Conservation (phyloP, 2,329 filamentous ascomycete species). For the Drechslerella dactyloides region DNA sequence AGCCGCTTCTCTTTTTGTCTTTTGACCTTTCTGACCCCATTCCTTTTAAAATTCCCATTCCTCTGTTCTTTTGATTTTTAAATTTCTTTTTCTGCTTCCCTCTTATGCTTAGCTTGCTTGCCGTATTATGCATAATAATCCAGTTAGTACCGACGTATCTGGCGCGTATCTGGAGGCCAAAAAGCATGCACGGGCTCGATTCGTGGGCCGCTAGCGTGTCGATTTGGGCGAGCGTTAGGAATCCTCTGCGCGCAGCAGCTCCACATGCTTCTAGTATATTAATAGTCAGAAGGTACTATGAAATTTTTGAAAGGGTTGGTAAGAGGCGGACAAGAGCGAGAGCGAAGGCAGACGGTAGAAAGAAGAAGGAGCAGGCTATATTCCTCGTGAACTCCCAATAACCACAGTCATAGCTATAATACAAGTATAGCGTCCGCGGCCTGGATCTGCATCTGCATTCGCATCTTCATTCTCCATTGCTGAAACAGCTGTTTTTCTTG, state of each 20-base stretch:
- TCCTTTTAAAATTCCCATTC: background rate
- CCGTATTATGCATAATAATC: background rate
- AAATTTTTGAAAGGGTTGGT: too few relatives aligned
- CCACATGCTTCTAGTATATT: conserved; percentile 6
- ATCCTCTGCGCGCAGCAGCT: conserved; percentile 3
- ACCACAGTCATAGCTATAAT: background rate
- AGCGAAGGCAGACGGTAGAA: background rate
- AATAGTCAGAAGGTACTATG: background rate
- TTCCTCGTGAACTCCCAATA: background rate
- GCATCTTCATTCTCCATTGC: background rate
- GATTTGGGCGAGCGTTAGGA: background rate
- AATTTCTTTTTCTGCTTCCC: background rate
- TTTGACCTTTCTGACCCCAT: conserved; percentile 5
- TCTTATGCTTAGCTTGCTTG: background rate
- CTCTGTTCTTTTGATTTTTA: background rate
- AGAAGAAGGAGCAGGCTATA: background rate
- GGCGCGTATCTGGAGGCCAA: background rate
- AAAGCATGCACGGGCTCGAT: too few relatives aligned
- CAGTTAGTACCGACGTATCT: background rate
- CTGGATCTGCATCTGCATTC: too few relatives aligned
- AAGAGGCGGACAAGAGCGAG: background rate
- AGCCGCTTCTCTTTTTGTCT: conserved; percentile 7
- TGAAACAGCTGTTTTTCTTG: background rate
- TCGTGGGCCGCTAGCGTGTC: background rate
- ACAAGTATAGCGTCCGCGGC: too few relatives aligned